These are phyloP conservation scores for Hydrangea macrophylla DNA, from an alignment of 148 eudicot species.

Conservation along the genomic window DNA sequence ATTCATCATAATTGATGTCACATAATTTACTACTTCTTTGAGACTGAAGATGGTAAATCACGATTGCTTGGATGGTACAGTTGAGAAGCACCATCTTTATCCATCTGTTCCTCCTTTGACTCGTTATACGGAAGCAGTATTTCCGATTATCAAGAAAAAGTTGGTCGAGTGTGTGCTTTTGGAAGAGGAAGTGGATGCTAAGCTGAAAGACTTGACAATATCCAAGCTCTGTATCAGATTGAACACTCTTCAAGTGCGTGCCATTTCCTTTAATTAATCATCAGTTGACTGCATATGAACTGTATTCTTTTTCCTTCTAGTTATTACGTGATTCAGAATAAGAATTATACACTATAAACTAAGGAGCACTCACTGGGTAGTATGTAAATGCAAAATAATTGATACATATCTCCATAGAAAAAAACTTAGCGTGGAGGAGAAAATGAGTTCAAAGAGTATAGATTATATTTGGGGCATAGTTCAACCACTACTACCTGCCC, in stretches of 20 bases:
- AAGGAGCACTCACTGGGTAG: no score
- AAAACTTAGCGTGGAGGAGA: no score
- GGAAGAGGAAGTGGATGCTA: slow-evolving; percentile 47
- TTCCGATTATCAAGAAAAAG: slow-evolving; percentile 65
- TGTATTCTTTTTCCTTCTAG: no score
- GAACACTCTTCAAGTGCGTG: slow-evolving; percentile 81
- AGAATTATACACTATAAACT: no score
- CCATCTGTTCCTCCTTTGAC: slow-evolving; percentile 85
- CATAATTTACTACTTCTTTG: background rate
- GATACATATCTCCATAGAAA: no score
- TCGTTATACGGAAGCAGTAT: slow-evolving; percentile 70
- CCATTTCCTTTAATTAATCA: slow-evolving; percentile 10
- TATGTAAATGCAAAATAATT: no score
- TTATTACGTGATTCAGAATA: no score
- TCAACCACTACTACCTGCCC: no score
- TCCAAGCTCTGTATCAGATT: slow-evolving; percentile 80
- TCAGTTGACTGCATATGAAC: background rate
- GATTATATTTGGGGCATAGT: background rate
- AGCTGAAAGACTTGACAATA: slow-evolving; percentile 49
- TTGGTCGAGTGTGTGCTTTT: slow-evolving; percentile 42
- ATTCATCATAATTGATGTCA: background rate
- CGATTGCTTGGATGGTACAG: slow-evolving; percentile 38
- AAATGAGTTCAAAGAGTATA: no score
- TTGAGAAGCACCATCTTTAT: slow-evolving; percentile 65
- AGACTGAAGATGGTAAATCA: background rate